Percentiles rank a stretch among this genome's conserved stretches.
Conservation (phyloP, 2,329 filamentous ascomycete genomes). For the Nigrospora sphaerica region DNA sequence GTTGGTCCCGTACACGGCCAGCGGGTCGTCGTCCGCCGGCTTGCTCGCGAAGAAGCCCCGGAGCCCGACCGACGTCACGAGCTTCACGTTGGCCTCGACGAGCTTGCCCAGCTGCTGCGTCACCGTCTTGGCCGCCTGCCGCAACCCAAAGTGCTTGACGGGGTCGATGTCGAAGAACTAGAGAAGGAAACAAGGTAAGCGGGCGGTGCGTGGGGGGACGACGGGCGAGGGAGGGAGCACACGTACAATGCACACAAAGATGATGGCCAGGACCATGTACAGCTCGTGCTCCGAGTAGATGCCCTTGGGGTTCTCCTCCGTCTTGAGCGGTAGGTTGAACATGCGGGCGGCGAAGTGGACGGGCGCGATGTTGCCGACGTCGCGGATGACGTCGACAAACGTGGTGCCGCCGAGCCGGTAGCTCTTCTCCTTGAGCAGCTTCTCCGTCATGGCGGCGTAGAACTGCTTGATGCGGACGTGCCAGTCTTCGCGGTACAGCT, state of each 20-base stretch:
- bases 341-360: slow-evolving; percentile 55
- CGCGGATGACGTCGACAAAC: slow-evolving; percentile 65
- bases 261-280: slow-evolving; percentile 55
- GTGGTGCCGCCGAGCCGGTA: slow-evolving; percentile 53
- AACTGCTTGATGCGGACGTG: slow-evolving; percentile 56
- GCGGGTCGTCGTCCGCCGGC: slow-evolving; percentile 40
- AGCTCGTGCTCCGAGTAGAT: slow-evolving; percentile 48
- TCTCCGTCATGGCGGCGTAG: slow-evolving; percentile 54
- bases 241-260: slow-evolving; percentile 50
- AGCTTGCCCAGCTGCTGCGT: slow-evolving; percentile 51
- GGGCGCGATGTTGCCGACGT: slow-evolving; percentile 61
- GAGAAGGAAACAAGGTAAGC: no score
- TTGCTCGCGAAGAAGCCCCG: slow-evolving; percentile 48
- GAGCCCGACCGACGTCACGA: slow-evolving; percentile 36
- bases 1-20: slow-evolving; percentile 58
- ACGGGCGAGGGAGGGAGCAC: no score
- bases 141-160: slow-evolving; percentile 58
- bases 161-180: slow-evolving; percentile 58
- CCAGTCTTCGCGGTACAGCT: slow-evolving; percentile 58
- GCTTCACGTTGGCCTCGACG: slow-evolving; percentile 59
- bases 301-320: slow-evolving; percentile 50
- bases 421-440: slow-evolving; percentile 57
- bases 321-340: slow-evolving; percentile 64
- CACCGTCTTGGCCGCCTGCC: slow-evolving; percentile 49
- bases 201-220: neutral